Evolutionary conservation across 208 protist species (phyloP), one percentile per base, ranked within the genome.

Genomic region (Crithidia acanthocephali): DNA sequence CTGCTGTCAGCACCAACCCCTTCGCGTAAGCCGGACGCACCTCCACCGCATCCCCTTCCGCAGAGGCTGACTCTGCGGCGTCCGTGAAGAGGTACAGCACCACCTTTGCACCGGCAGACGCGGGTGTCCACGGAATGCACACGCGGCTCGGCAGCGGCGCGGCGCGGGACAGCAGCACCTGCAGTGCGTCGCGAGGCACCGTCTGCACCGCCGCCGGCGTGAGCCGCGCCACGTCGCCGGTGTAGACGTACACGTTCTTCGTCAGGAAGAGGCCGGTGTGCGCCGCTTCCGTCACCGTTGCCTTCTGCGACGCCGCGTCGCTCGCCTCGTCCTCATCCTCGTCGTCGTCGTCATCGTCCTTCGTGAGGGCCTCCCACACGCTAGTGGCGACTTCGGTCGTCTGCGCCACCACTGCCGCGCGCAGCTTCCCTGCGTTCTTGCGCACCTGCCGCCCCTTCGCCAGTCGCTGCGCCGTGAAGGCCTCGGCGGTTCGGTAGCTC

Each of bases 221-320:
- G 47, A 86, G 25, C 27, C 66, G 30, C 16, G 72, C 51, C n/a
- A 55, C 52, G 30, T 76, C 28, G 35, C 80, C 78, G 20, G 59
- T 72, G 71, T 88, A 90, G 27, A 88, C 51, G 69, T 89, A 84
- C 48, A 93, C 64, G 35, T 82, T 74, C 20, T 71, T 55, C 30
- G 65, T 40, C 11, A 93, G 62, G 11, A 90, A 59, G 27, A 42
- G 20, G 2, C 65, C 58, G 0, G 27, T 42, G 72, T 72, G 57
- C 9, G 65, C 25, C 7, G 44, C 72, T 22, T 47, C 33, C 23
- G 64, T n/a, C 20, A 35, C 56, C n/a, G 48, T 33, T 42, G 25
- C 47, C 48, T 35, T 50, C 50, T 72, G 64, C 35, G 30, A 50
- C 9, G 53, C 68, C 22, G 48, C 72, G 30, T 57, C 44, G 52